A percentile compares a stretch with the other conserved stretches of the same genome.
Evolutionary conservation across 352 stramenopile species (phyloP).

Genomic region (Globisporangium apiculatum): DNA sequence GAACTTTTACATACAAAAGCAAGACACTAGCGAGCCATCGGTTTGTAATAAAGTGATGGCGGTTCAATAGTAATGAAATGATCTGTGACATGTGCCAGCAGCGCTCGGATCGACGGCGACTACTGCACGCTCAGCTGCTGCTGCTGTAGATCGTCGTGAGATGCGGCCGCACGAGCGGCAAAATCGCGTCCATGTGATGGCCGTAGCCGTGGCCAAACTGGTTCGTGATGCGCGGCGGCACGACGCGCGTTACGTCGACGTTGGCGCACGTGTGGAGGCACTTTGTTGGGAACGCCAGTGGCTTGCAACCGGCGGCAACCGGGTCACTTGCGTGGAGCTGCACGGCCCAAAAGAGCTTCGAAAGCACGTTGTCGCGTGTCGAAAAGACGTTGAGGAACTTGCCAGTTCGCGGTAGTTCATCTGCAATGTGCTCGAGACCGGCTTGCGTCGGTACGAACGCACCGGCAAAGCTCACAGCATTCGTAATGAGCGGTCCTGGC

Average conservation of each 20-base stretch:
- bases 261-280: conserved; percentile 27
- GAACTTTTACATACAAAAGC: no score
- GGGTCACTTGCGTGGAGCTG: conserved; percentile 33
- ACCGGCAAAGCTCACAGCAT: conserved; percentile 62
- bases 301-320: conserved; percentile 44
- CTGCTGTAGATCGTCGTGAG: conserved; percentile 15
- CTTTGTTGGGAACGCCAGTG: conserved; percentile 10
- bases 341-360: conserved; percentile 68
- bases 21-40: no score
- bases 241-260: conserved; percentile 64
- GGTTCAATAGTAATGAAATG: no score
- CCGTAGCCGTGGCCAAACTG: conserved; percentile 81
- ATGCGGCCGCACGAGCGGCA: conserved; percentile 36
- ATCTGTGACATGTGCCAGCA: no score
- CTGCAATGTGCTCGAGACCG: conserved; percentile 27
- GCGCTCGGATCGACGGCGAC: no score
- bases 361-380: conserved; percentile 57
- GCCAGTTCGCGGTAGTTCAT: conserved; percentile 27
- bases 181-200: conserved; percentile 58
- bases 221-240: conserved; percentile 47
- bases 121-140: no score
- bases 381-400: conserved; percentile 82
- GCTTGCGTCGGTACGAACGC: conserved; percentile 45
- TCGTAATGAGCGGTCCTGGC: conserved; percentile 25
- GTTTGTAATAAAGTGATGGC: no score